A percentile compares a stretch with the other conserved stretches of the same genome.
Evolutionary conservation across 768 basidiomycete species (phyloP).

Genomic region (Rhizopogon vinicolor): DNA sequence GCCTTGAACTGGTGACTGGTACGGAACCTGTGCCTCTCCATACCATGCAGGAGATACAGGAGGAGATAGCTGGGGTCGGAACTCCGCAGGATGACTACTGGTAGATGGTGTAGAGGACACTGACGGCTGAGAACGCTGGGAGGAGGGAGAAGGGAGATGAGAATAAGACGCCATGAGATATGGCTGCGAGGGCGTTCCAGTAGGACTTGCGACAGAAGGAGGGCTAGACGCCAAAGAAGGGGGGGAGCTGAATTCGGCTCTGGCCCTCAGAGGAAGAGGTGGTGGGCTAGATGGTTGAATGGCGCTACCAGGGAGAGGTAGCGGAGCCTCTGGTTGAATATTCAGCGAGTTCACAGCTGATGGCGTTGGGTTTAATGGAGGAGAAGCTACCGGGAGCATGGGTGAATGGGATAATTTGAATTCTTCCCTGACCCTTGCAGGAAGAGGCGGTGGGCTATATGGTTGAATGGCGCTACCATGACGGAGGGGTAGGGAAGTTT

Average conservation of each 20-base stretch:
- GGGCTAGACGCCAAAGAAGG: neutral
- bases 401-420: too few relatives aligned
- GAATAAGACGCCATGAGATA: neutral
- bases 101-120: neutral
- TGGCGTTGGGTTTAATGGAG: neutral
- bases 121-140: neutral
- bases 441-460: neutral
- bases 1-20: neutral
- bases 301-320: neutral
- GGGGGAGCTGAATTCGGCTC: neutral
- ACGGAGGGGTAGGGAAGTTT: neutral
- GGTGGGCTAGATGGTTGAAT: neutral
- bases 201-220: too few relatives aligned
- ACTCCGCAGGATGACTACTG: neutral
- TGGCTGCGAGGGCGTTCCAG: neutral
- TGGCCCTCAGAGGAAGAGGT: neutral
- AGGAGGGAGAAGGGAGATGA: neutral
- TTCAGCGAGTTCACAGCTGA: neutral
- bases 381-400: neutral
- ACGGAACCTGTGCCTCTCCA: neutral
- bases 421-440: neutral
- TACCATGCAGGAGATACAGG: neutral
- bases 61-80: neutral
- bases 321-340: neutral
- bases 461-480: too few relatives aligned